Percentiles rank a stretch among this genome's conserved stretches.
Evolutionary conservation across 1,139 yeast species (phyloP).

Genomic region (Pichia sp.): DNA sequence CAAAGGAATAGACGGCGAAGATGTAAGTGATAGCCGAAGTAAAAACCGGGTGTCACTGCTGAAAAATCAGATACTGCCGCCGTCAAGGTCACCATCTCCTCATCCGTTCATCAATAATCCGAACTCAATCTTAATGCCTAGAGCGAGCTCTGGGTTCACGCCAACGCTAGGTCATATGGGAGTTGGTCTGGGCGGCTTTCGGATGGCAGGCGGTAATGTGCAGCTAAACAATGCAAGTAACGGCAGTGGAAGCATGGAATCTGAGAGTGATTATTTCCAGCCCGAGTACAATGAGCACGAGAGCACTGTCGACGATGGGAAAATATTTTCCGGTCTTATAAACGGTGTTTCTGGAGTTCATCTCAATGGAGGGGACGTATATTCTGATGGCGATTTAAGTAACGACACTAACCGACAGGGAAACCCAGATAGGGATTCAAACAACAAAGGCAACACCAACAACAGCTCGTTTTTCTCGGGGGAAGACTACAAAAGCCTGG

Average conservation of each 20-base stretch:
- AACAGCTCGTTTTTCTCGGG: not conserved
- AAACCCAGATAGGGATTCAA: not conserved
- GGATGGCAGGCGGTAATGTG: slow-evolving; percentile 7
- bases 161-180: slow-evolving; percentile 24
- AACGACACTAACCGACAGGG: not conserved
- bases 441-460: not conserved
- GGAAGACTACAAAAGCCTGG: slow-evolving; percentile 17
- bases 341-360: not conserved
- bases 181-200: slow-evolving; percentile 25
- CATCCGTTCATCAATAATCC: slow-evolving; percentile 12
- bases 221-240: slow-evolving; percentile 3
- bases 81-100: slow-evolving; percentile 18
- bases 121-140: slow-evolving; percentile 21
- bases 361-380: not conserved
- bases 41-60: not conserved
- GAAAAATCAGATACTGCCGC: not conserved
- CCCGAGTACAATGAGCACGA: not conserved
- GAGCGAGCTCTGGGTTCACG: slow-evolving; percentile 24
- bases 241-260: slow-evolving; percentile 4
- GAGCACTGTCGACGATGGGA: slow-evolving; percentile 5
- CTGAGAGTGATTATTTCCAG: slow-evolving; percentile 15
- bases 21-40: not conserved
- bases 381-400: not conserved
- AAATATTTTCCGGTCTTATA: slow-evolving; percentile 21
- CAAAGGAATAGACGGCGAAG: not conserved